Percentiles rank a stretch among this genome's conserved stretches.
These are phyloP conservation scores for Lentinus polychrous DNA, from an alignment of 1,284 basidiomycete genomes.

Conservation along the genomic window DNA sequence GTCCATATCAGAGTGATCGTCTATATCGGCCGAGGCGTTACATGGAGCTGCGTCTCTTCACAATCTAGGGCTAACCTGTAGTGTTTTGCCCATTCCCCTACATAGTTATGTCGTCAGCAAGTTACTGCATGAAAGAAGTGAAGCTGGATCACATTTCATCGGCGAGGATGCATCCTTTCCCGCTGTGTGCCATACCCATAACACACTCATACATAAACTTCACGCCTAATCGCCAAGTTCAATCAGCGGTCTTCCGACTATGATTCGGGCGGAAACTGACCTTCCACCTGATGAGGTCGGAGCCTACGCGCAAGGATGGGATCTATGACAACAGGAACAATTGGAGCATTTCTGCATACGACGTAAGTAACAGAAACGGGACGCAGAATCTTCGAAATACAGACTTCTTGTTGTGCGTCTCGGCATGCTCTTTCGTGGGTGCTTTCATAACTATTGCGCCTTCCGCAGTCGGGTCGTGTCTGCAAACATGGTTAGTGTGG, in stretches of 20 bases:
- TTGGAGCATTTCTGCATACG: conserved; percentile 39
- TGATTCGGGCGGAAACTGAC: conserved; percentile 28
- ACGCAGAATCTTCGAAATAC: conserved; percentile 11
- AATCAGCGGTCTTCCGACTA: background rate
- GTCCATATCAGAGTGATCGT: conserved; percentile 88
- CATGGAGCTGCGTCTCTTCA: too few relatives aligned
- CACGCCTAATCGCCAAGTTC: conserved; percentile 40
- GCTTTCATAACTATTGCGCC: conserved; percentile 85
- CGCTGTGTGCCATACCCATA: conserved; percentile 90
- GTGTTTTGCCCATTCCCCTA: conserved; percentile 93
- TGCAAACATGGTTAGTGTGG: conserved; percentile 25
- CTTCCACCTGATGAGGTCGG: conserved; percentile 89
- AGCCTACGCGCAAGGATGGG: conserved; percentile 75
- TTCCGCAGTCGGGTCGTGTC: conserved; percentile 69
- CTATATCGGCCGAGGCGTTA: too few relatives aligned
- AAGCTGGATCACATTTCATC: conserved; percentile 81
- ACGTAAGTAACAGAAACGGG: conserved; percentile 1
- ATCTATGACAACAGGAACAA: conserved; percentile 91
- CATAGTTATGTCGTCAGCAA: background rate
- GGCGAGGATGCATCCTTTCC: conserved; percentile 91
- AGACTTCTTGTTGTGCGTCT: conserved; percentile 68
- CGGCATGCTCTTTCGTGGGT: conserved; percentile 65
- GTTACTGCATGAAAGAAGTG: conserved; percentile 6
- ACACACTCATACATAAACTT: conserved; percentile 95
- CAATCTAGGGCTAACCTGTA: conserved; percentile 56